Evolutionary conservation across 2,329 filamentous ascomycete genomes (phyloP).

Genomic region (Colletotrichum chlorophyti): DNA sequence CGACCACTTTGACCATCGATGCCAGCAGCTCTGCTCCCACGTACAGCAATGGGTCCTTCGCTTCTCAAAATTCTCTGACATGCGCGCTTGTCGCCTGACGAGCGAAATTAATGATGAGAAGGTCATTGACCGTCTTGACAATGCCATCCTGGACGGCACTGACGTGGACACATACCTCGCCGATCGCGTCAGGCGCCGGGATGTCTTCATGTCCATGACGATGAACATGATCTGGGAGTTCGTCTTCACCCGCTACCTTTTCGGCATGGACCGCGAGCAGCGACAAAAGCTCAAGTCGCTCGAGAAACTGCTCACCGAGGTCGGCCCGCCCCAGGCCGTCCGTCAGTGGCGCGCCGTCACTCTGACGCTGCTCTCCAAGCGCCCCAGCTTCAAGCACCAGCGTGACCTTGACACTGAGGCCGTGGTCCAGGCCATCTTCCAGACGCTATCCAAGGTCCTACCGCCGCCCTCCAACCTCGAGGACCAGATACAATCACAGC

Average conservation of each 20-base stretch:
- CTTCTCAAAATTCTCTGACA: constrained; percentile 97
- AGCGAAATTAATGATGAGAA: constrained; percentile 89
- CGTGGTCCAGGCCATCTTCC: constrained; percentile 88
- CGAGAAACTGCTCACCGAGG: constrained; percentile 89
- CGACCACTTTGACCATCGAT: constrained; percentile 93
- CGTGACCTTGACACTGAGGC: constrained; percentile 91
- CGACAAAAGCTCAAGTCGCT: constrained; percentile 95
- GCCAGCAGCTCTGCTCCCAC: constrained; percentile 92
- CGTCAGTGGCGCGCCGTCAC: constrained; percentile 97
- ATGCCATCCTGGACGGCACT: constrained; percentile 90
- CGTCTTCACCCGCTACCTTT: constrained; percentile 96
- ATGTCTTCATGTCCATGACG: constrained; percentile 97
- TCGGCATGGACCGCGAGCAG: constrained; percentile 98
- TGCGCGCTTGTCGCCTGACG: constrained; percentile 83
- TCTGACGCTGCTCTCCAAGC: constrained; percentile 83
- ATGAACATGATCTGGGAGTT: constrained; percentile 99
- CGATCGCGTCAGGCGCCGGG: constrained; percentile 86
- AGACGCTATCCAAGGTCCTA: constrained; percentile 82
- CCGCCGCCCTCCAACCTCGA: constrained; percentile 85
- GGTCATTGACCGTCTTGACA: constrained; percentile 92
- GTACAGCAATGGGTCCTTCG: constrained; percentile 97
- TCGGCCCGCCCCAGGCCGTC: constrained; percentile 87
- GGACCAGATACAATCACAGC: constrained; percentile 79
- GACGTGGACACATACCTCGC: constrained; percentile 88
- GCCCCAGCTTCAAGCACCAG: constrained; percentile 81